Evolutionary conservation across 1,284 basidiomycete species (phyloP).

Genomic region (Boletus holoroseus): DNA sequence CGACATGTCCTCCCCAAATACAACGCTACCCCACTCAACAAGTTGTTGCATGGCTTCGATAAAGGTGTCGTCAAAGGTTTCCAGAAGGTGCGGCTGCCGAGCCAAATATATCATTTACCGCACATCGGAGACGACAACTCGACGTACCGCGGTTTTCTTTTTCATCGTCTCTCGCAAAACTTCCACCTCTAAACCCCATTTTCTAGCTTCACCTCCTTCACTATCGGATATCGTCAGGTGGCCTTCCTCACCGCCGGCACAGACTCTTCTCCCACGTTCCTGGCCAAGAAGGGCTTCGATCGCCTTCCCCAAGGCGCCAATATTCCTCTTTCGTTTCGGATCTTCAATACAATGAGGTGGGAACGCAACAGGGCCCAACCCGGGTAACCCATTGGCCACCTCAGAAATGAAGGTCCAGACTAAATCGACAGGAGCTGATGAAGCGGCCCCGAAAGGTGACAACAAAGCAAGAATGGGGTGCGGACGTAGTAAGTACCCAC

Average conservation of each 20-base stretch:
- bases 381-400: constrained; percentile 68
- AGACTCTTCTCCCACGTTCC: constrained; percentile 67
- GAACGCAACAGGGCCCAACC: constrained; percentile 72
- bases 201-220: constrained; percentile 64
- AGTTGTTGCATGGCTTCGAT: constrained; percentile 81
- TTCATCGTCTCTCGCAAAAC: constrained; percentile 52
- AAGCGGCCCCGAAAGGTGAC: constrained; percentile 37
- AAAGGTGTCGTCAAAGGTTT: constrained; percentile 66
- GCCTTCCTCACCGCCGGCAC: constrained; percentile 47
- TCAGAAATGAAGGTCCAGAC: constrained; percentile 45
- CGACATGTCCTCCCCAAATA: constrained; percentile 66
- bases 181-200: constrained; percentile 65
- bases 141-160: constrained; percentile 50
- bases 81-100: constrained; percentile 46
- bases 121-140: constrained; percentile 6
- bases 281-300: constrained; percentile 66
- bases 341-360: constrained; percentile 81
- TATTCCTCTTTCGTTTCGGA: constrained; percentile 70
- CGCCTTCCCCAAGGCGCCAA: constrained; percentile 71
- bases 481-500: constrained; percentile 67
- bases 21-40: constrained; percentile 74
- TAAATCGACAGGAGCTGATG: constrained; percentile 39
- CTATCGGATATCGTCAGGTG: constrained; percentile 33
- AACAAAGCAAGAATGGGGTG: constrained; percentile 49
- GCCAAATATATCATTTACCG: constrained; percentile 17